Percentiles rank a stretch among this genome's conserved stretches.
These are phyloP conservation scores for Yamadazyma diospyri DNA, from an alignment of 1,139 yeast genomes.

Conservation along the genomic window DNA sequence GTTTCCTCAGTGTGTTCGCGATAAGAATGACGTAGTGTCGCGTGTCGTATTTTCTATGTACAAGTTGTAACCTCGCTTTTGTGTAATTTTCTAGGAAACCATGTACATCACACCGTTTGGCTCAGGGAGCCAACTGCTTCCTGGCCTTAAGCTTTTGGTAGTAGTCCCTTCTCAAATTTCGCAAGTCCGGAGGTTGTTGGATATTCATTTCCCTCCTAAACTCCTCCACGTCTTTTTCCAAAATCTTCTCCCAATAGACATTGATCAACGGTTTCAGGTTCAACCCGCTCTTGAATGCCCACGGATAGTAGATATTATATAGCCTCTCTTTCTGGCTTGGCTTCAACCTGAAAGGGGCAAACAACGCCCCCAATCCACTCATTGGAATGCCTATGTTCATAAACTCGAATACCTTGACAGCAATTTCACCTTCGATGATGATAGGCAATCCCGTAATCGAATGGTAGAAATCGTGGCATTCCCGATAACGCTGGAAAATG, in stretches of 20 bases:
- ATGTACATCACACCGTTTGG: not conserved
- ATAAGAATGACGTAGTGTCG: conserved; percentile 4
- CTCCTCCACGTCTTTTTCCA: conserved; percentile 70
- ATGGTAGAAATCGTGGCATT: conserved; percentile 96
- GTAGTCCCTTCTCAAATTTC: conserved; percentile 52
- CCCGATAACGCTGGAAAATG: conserved; percentile 88
- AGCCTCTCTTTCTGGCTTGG: conserved; percentile 51
- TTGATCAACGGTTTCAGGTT: conserved; percentile 75
- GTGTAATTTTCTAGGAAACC: too few species aligned
- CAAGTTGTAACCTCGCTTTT: too few species aligned
- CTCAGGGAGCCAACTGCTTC: conserved; percentile 12
- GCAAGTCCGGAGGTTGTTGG: conserved; percentile 72
- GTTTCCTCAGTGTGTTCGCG: conserved; percentile 1
- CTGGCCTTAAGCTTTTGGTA: conserved; percentile 28
- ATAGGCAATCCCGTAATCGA: conserved; percentile 89
- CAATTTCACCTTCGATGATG: conserved; percentile 91
- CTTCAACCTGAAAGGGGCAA: conserved; percentile 75
- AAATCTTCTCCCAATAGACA: conserved; percentile 88
- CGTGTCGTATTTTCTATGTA: conserved; percentile 1
- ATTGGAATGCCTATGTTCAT: conserved; percentile 92
- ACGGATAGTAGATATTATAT: conserved; percentile 72
- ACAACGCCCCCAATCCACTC: conserved; percentile 88
- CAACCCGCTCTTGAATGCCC: conserved; percentile 80
- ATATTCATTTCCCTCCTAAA: conserved; percentile 71
- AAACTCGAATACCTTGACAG: conserved; percentile 88